Conservation (phyloP, 2,329 filamentous ascomycete genomes). For the Westerdykella sp. region DNA sequence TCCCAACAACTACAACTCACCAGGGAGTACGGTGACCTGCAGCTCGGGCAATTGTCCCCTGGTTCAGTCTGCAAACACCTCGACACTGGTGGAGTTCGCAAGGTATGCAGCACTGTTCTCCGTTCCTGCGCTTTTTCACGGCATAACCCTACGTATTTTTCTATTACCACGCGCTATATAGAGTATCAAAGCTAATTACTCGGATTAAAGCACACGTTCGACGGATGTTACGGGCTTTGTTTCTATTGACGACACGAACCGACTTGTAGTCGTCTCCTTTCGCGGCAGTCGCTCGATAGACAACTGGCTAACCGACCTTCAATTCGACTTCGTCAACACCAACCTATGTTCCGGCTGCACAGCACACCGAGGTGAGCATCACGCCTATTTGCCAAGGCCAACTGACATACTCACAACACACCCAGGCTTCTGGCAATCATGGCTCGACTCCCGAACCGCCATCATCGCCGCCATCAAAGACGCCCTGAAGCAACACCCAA, state of each 20-base stretch:
- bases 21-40: conserved; percentile 41
- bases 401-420: not conserved
- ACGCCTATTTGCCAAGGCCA: too few relatives aligned
- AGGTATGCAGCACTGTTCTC: conserved; percentile 26
- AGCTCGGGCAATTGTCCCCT: conserved; percentile 44
- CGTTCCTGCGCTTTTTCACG: not conserved
- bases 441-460: conserved; percentile 47
- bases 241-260: conserved; percentile 41
- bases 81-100: conserved; percentile 42
- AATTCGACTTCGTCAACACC: conserved; percentile 39
- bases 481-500: conserved; percentile 44
- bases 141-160: not conserved
- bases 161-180: not conserved
- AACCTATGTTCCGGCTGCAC: conserved; percentile 45
- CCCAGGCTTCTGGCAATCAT: conserved; percentile 53
- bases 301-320: conserved; percentile 57
- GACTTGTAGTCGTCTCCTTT: conserved; percentile 53
- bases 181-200: conserved; percentile 6
- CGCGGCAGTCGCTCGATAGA: conserved; percentile 53
- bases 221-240: conserved; percentile 45
- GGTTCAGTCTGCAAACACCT: conserved; percentile 42
- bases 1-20: conserved; percentile 40
- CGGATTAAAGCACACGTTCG: not conserved
- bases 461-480: conserved; percentile 42
- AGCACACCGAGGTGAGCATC: conserved; percentile 39